A percentile compares a stretch with the other conserved stretches of the same genome.
phyloP scores from a whole-genome alignment of 2,329 filamentous ascomycete species.

The Pezizomycotina sp. region DNA sequence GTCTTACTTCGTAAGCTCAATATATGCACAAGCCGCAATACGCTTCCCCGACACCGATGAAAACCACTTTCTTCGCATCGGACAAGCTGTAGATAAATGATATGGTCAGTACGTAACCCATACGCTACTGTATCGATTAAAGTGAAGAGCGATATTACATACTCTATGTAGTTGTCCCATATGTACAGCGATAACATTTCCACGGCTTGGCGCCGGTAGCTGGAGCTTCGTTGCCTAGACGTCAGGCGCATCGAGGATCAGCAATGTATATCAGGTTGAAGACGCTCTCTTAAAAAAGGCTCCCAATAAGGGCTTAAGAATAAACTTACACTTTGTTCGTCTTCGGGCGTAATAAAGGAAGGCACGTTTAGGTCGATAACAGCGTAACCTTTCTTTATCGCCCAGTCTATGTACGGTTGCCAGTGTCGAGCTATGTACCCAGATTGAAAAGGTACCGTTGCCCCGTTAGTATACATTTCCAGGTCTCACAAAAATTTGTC shows the following conservation, averaged over 20 bases:
- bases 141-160: constrained; percentile 22
- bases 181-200: constrained; percentile 43
- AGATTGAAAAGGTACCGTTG: too few species aligned
- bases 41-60: constrained; percentile 80
- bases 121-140: neutral
- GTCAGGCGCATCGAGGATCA: constrained; percentile 25
- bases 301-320: constrained; percentile 18
- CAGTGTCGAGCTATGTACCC: constrained; percentile 66
- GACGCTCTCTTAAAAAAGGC: constrained; percentile 29
- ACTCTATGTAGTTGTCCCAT: constrained; percentile 94
- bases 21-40: constrained; percentile 67
- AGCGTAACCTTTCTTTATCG: constrained; percentile 55
- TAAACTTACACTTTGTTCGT: constrained; percentile 39
- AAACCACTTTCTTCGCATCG: constrained; percentile 55
- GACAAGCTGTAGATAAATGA: constrained; percentile 33
- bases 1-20: constrained; percentile 54
- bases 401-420: constrained; percentile 70
- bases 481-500: too few species aligned
- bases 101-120: constrained; percentile 4
- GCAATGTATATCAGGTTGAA: constrained; percentile 34
- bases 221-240: constrained; percentile 31
- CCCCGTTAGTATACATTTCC: too few species aligned
- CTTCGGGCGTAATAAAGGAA: constrained; percentile 44
- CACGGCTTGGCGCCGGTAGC: constrained; percentile 6
- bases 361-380: constrained; percentile 89